These are phyloP conservation scores for Strobilomyces echinocephalus DNA, from an alignment of 768 basidiomycete genomes.

Conservation along the genomic window DNA sequence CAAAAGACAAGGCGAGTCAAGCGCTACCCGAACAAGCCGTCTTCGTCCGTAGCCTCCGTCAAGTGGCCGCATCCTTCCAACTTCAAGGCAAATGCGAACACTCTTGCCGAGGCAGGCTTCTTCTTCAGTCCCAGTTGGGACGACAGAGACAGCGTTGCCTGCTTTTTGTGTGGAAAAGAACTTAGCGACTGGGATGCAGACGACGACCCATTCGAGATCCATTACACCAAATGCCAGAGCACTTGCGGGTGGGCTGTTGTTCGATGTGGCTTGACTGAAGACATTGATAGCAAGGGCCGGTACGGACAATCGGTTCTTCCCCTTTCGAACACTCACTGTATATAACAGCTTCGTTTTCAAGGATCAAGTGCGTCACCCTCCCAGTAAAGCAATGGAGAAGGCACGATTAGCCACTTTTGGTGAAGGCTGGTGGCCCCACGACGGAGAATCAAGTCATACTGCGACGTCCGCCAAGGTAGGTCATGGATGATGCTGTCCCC, in stretches of 20 bases:
- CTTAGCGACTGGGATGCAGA: conserved; percentile 79
- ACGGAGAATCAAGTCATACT: conserved; percentile 53
- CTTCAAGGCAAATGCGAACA: conserved; percentile 65
- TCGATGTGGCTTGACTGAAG: conserved; percentile 62
- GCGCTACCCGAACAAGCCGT: conserved; percentile 42
- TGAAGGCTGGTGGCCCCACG: conserved; percentile 76
- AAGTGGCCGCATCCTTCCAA: conserved; percentile 75
- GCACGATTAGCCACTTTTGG: conserved; percentile 68
- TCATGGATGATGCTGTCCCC: background rate
- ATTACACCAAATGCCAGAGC: conserved; percentile 61
- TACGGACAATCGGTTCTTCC: conserved; percentile 29
- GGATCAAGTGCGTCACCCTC: conserved; percentile 60
- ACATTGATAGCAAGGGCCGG: conserved; percentile 55
- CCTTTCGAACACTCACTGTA: background rate
- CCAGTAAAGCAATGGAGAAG: conserved; percentile 63
- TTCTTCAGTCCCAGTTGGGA: conserved; percentile 69
- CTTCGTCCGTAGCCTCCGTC: conserved; percentile 40
- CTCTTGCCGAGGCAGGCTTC: conserved; percentile 87
- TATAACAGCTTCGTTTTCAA: conserved; percentile 50
- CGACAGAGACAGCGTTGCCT: conserved; percentile 71
- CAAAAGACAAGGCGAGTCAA: conserved; percentile 56
- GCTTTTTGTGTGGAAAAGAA: conserved; percentile 79
- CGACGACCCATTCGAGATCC: conserved; percentile 85
- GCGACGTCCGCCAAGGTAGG: conserved; percentile 68
- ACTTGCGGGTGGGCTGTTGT: conserved; percentile 81